Base-by-base conservation (phyloP, 2,329 filamentous ascomycete genomes). In the Ophiostoma ips region DNA sequence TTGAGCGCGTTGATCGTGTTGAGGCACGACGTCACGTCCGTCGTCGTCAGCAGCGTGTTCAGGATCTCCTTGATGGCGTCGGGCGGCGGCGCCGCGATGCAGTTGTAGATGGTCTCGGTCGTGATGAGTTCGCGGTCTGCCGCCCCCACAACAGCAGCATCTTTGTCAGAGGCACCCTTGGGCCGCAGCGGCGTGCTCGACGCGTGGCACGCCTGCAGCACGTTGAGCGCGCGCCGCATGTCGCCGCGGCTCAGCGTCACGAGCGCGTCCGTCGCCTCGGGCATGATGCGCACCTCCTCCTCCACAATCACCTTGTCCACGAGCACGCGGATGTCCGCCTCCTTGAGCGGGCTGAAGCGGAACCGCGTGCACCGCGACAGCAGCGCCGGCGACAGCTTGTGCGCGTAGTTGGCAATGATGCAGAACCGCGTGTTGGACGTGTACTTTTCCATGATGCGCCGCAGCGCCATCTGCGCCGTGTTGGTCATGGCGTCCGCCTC, bases 401-500 rank as follows among this genome's bases (percentile, higher is more conserved):
- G 92, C 30, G 92, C 92, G 67, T 98, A 98, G 68, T 98, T 98
- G 59, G 92, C 92, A 59, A 98, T 96, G 62, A 98, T 87, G 69
- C 90, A 96, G 69, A 98, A 98, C 48, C 92, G 76, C 2, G 92
- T 95, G 69, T 98, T 98, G 53, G 86, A 86, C 1, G 92, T 98
- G 70, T 98, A 98, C 69, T 95, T 95, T 64, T 98, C 92, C 92
- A 98, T 98, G 62, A 98, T 96, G 45, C 92, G 75, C 55, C 92
- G 79, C 50, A 98, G 72, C 0, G 92, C 92, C 90, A 98, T 98
- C 67, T 98, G 92, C 6, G 92, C 92, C 0, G 90, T 94, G 49
- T 87, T 84, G n/a, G 92, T 98, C 92, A 98, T 98, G 49, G 92
- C 92, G 64, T 98, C 92, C n/a, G 92, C 92, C 71, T 98, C 92